A percentile compares a stretch with the other conserved stretches of the same genome.
Conservation (phyloP, 208 protist species). For the Trypanosomatidae sp. region DNA sequence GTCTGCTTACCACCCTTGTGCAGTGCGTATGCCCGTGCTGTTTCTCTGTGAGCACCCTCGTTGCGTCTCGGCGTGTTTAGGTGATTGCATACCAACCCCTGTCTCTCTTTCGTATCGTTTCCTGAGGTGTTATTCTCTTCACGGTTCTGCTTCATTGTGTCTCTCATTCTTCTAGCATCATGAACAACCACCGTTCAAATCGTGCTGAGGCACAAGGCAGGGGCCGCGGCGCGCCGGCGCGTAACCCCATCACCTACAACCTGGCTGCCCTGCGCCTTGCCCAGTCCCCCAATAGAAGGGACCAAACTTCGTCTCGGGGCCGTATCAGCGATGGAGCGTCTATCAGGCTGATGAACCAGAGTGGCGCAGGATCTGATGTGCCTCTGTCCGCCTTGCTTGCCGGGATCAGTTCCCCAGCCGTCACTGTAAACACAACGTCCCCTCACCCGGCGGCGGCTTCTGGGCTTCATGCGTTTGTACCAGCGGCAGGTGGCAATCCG, state of each 20-base stretch:
- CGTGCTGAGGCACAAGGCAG: not conserved
- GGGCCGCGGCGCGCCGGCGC: slow-evolving; percentile 1
- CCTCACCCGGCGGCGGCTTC: not conserved
- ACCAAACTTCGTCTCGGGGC: not conserved
- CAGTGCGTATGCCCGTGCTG: not conserved
- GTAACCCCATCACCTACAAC: slow-evolving; percentile 27
- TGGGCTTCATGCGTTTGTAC: not conserved
- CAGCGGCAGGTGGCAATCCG: not conserved
- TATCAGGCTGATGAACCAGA: not conserved
- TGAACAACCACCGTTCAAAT: not conserved
- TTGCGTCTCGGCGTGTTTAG: not conserved
- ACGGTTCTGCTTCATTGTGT: not conserved
- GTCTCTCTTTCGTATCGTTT: slow-evolving; percentile 1
- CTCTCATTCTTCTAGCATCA: not conserved
- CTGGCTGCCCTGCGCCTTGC: slow-evolving; percentile 22
- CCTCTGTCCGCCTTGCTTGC: slow-evolving; percentile 9
- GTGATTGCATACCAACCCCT: not conserved
- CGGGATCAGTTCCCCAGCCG: not conserved
- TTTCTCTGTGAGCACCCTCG: not conserved
- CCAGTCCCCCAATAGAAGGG: slow-evolving; percentile 5
- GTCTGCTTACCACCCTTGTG: not conserved
- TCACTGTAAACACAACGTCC: not conserved
- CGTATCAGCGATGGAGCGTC: not conserved
- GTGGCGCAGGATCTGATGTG: not conserved
- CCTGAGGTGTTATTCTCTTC: not conserved